Base-by-base conservation (phyloP, 2,329 filamentous ascomycete species). In the Thielaviopsis punctulata region DNA sequence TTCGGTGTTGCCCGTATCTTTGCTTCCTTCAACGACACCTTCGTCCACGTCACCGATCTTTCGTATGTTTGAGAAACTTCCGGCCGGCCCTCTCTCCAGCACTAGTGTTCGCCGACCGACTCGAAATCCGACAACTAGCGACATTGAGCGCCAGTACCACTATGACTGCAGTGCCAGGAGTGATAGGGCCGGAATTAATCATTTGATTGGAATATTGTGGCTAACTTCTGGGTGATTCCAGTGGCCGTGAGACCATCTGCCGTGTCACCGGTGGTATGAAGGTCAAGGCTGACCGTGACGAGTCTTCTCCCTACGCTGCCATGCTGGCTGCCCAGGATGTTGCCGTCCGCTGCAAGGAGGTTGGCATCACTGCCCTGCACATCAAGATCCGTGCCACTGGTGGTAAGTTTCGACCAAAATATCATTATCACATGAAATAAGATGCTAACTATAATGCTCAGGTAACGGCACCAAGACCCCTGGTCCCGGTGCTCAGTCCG, bases 221-320 rank as follows among this genome's bases (percentile, higher is more conserved):
- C 79, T 82, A 73, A 83, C 74, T 70, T 67, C 70, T 78, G 75
- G 74, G 73, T 80, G 75, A 79, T 80, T 78, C 70, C 77, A 93
- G 86, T 76, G 92, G 92, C 76, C 92, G 92, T 75, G 92, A 98
- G 85, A 98, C 93, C 76, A 95, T 98, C 78, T 86, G 82, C 82
- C 89, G 92, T 86, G 90, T 98, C 64, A 98, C 93, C 66, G 92
- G 93, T 77, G 93, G 93, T 69, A 98, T 98, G 92, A 98, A 98
- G 82, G 92, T 98, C 82, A 98, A 98, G 85, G 89, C 89, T 73
- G 89, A 98, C 69, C 90, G 92, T 80, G 92, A 98, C 77, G 92
- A 98, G 80, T 96, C 90, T 66, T 96, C 92, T 63, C 92, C 92
- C 66, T 98, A 98, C 80, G 92, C 92, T 67, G 92, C 92, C 75